Evolutionary conservation across 805 yeast species (phyloP), one percentile per base, ranked within the genome.

Genomic region (Kazachstania kunashirensis): DNA sequence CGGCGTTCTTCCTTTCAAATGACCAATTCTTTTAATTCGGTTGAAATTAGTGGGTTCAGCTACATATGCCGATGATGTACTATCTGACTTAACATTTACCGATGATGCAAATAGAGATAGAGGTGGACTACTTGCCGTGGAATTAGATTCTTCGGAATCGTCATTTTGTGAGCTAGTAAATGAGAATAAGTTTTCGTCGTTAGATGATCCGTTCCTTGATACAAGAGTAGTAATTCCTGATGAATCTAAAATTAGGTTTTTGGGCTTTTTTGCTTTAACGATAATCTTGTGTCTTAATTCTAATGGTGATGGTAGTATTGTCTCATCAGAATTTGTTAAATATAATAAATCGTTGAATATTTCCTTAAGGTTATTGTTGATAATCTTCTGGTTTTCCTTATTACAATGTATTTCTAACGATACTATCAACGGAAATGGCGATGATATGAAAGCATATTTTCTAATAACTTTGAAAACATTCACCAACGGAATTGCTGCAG

Each of bases 341-440:
- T 78, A 60, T 21, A 89, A 59, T 32, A 66, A 57, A 18, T 73
- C 79, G 1, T 80, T 86, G 19, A 92, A 66, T 0, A 69, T 61
- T 1, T 73, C 72, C 37, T 65, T 63, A 36, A 94, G 53, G 1
- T 72, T 65, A 1, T 62, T 59, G 2, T 67, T 74, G 38, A 80
- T 74, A 24, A 66, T 66, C n/a, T 57, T 37, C 56, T 92, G 99
- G 44, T 78, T 79, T 18, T 70, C 74, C 1, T 63, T 49, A 14
- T 71, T 73, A 59, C 98, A 92, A 49, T 82, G 80, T 0, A 85
- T 70, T 52, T 92, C 99, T 18, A 92, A 67, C 3, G 96, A 86
- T 12, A 92, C 49, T 7, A 92, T 79, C 27, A 92, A 64, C 0
- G 99, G 99, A 38, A 70, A 79, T 1, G 92, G 88, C 0, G 96